phyloP scores from a whole-genome alignment of 441 rosid genomes.

The Omphalea diandra region DNA sequence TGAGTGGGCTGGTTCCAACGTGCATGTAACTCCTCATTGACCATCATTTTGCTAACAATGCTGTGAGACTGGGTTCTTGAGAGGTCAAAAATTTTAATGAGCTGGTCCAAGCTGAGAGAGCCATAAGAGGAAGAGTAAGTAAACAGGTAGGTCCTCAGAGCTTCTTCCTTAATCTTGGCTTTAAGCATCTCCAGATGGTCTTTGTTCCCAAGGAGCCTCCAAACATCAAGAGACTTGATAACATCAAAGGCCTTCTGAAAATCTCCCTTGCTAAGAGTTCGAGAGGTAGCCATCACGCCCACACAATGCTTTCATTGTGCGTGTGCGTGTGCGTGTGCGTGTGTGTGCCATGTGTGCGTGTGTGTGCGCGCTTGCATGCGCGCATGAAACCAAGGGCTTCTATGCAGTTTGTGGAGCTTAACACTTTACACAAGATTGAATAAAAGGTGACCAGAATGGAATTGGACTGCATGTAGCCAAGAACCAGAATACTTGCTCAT shows the following conservation, averaged over 20 bases:
- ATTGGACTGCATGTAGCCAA: too few species aligned
- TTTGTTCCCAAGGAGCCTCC: slow-evolving; percentile 56
- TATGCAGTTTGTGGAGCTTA: too few species aligned
- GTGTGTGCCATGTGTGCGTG: too few species aligned
- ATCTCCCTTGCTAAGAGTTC: slow-evolving; percentile 68
- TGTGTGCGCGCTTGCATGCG: too few species aligned
- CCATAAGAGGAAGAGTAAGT: slow-evolving; percentile 52
- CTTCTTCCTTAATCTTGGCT: slow-evolving; percentile 72
- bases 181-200: slow-evolving; percentile 57
- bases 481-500: too few species aligned
- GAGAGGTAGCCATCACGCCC: slow-evolving; percentile 72
- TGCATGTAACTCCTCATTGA: slow-evolving; percentile 69
- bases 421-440: too few species aligned
- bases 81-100: slow-evolving; percentile 63
- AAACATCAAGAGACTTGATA: slow-evolving; percentile 58
- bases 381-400: too few species aligned
- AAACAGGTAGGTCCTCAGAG: slow-evolving; percentile 62
- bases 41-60: slow-evolving; percentile 72
- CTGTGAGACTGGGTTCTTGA: slow-evolving; percentile 49
- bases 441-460: too few species aligned
- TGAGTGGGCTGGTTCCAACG: slow-evolving; percentile 86
- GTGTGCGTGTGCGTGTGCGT: too few species aligned
- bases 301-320: too few species aligned
- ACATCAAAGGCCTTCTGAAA: slow-evolving; percentile 53
- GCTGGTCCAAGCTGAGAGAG: slow-evolving; percentile 57